Percentiles rank a stretch among this genome's conserved stretches.
phyloP scores from a whole-genome alignment of 768 basidiomycete genomes.

The Collybiopsis confluens region DNA sequence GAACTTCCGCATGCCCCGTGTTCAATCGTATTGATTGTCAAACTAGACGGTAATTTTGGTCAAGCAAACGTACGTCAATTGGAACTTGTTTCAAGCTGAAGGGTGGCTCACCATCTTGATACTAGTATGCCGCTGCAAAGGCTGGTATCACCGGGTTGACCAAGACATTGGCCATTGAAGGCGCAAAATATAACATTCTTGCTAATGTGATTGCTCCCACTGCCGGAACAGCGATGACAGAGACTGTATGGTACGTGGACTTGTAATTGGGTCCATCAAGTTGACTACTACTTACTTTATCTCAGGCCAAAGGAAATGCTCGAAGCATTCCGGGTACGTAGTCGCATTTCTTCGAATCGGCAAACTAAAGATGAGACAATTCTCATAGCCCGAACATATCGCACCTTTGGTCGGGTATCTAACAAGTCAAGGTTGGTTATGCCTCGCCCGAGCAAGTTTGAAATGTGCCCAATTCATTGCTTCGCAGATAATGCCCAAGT shows the following conservation, averaged over 20 bases:
- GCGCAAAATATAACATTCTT: conserved; percentile 84
- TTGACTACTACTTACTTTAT: background rate
- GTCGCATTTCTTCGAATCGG: background rate
- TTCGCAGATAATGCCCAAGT: conserved; percentile 68
- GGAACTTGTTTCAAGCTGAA: background rate
- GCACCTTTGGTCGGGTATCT: conserved; percentile 93
- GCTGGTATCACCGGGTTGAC: conserved; percentile 89
- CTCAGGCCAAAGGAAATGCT: conserved; percentile 78
- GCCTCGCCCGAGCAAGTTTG: background rate
- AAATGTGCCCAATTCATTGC: background rate
- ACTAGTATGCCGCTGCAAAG: conserved; percentile 87
- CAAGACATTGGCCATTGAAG: conserved; percentile 87
- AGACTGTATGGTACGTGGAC: conserved; percentile 62
- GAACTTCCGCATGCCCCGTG: background rate
- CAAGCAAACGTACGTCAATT: conserved; percentile 69
- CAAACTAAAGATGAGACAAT: background rate
- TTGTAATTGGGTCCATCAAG: background rate
- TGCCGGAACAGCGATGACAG: conserved; percentile 90
- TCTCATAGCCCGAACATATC: conserved; percentile 74
- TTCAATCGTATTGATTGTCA: background rate
- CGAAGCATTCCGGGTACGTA: conserved; percentile 78
- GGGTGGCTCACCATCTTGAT: conserved; percentile 5
- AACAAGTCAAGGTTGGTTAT: conserved; percentile 56
- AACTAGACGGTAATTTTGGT: conserved; percentile 87
- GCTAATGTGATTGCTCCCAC: conserved; percentile 85